Percentiles rank a stretch among this genome's conserved stretches.
Evolutionary conservation across 2,329 filamentous ascomycete genomes (phyloP).

Genomic region (Pestalotiopsis sp.): DNA sequence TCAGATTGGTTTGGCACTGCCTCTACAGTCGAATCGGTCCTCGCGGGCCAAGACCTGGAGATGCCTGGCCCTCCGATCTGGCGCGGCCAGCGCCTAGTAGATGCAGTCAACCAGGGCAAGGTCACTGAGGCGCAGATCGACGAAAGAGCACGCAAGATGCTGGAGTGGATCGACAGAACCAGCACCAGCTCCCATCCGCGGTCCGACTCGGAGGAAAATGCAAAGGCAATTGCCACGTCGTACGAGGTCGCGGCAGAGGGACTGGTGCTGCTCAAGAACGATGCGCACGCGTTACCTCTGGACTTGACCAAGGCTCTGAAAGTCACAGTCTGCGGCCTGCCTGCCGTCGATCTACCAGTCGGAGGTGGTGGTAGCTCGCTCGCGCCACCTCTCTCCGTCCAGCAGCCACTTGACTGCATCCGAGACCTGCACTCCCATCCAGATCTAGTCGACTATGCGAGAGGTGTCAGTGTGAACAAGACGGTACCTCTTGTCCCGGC

Average conservation of each 20-base stretch:
- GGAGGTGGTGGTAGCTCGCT: background rate
- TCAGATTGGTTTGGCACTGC: slow-evolving; percentile 38
- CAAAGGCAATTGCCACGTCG: background rate
- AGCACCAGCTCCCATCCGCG: background rate
- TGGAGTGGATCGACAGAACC: background rate
- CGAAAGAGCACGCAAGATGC: slow-evolving; percentile 14
- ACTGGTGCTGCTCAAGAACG: background rate
- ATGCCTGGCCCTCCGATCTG: slow-evolving; percentile 31
- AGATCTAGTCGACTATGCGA: background rate
- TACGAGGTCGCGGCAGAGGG: background rate
- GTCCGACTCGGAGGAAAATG: background rate
- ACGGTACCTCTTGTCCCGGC: background rate
- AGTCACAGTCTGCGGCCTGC: background rate
- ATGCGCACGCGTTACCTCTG: background rate
- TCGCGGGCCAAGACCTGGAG: slow-evolving; percentile 35
- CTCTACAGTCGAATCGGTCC: slow-evolving; percentile 29
- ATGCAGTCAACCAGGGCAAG: slow-evolving; percentile 18
- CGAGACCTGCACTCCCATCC: background rate
- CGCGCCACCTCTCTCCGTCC: background rate
- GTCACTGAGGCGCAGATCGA: slow-evolving; percentile 14
- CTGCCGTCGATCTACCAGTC: background rate
- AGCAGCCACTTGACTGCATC: background rate
- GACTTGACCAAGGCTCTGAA: background rate
- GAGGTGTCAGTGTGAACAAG: background rate
- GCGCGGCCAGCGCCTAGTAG: slow-evolving; percentile 19